Evolutionary conservation across 768 basidiomycete genomes (phyloP), one percentile per base, ranked within the genome.

Genomic region (Albatrellus ellisii): DNA sequence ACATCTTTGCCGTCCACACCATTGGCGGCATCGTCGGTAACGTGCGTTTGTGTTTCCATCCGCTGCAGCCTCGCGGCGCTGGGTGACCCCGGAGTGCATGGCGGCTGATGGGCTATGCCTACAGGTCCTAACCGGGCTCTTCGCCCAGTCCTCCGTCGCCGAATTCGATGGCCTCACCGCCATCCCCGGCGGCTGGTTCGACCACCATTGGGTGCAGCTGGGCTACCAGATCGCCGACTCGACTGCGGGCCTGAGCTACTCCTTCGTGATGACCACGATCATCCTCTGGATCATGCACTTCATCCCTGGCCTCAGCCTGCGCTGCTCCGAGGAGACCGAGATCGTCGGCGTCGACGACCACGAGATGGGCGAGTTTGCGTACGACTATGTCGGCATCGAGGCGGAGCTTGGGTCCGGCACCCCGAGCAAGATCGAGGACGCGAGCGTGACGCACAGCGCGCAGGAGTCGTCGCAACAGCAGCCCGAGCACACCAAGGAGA

Each of bases 311-410:
- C 56, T 65, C 24, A 41, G 53, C 37, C 58, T 73, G 51, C 61
- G 69, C 35, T 39, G 45, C 11, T 17, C 42, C 24, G 47, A 51
- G 34, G 54, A 55, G 26, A 49, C 50, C 17, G 50, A 51, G 39
- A 49, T 51, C 32, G 47, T 49, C 44, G 70, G 71, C 36, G 75
- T 91, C 46, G 90, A 94, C 57, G 81, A 88, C 53, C 70, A 77
- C 1, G 82, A 91, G 64, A 79, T 89, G 72, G 90, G 88, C 48
- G 89, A 92, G 62, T 89, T 77, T 47, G 80, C 84, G 2, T 88
- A 87, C 52, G 85, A 90, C 60, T 90, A 86, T 48, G 85, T 89
- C 25, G 82, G 79, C 9, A 57, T 86, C 38, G 84, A 51, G 32
- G 40, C 41, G 40, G 50, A 51, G 26, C 50, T 51, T 14, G 50